These are phyloP conservation scores for Sphagnum contortum DNA, from an alignment of 225 moss, liverwort and hornwort genomes.

Conservation along the genomic window DNA sequence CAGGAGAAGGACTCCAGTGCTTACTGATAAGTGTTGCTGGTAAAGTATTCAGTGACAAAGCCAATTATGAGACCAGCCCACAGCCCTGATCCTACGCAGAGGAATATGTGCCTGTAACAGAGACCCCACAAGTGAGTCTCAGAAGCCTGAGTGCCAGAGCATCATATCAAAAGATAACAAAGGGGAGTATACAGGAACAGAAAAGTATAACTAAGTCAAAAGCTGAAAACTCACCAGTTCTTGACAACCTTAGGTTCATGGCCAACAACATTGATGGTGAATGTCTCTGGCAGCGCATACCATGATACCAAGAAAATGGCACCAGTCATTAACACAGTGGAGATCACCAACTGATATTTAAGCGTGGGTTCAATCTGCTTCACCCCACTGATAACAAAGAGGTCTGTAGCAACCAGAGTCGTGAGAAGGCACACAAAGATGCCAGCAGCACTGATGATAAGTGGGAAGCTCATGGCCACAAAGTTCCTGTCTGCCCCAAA, in stretches of 20 bases:
- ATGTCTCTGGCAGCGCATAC: constrained; percentile 43
- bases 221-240: constrained; percentile 46
- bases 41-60: constrained; percentile 43
- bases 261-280: constrained; percentile 80
- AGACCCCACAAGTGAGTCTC: background rate
- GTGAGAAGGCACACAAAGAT: constrained; percentile 68
- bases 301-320: constrained; percentile 60
- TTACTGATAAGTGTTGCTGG: constrained; percentile 34
- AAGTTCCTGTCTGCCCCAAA: constrained; percentile 32
- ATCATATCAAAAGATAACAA: no score
- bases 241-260: constrained; percentile 45
- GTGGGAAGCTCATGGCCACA: constrained; percentile 43
- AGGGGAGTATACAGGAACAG: no score
- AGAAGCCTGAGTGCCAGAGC: no score
- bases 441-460: constrained; percentile 36
- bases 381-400: constrained; percentile 39
- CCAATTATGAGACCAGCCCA: constrained; percentile 50
- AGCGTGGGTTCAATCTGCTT: constrained; percentile 72
- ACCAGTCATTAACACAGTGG: constrained; percentile 63
- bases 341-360: constrained; percentile 73
- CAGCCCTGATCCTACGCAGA: constrained; percentile 30
- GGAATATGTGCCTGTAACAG: constrained; percentile 16
- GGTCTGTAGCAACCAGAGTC: constrained; percentile 69
- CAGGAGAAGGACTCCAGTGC: background rate
- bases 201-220: no score